Conservation (phyloP, 176 grass and related monocot genomes). For the Ananas comosus region DNA sequence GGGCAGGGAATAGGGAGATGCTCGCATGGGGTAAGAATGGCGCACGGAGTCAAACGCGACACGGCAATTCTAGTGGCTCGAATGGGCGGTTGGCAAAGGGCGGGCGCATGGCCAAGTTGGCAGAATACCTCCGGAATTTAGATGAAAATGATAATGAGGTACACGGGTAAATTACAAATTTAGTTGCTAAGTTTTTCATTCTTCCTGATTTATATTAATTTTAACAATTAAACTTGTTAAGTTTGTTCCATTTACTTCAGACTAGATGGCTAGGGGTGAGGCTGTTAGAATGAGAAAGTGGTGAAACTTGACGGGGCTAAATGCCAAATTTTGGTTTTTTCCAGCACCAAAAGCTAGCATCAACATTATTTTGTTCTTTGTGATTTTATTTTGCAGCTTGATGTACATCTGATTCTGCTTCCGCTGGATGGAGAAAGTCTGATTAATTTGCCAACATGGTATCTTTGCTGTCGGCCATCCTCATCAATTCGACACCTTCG, state of each 20-base stretch:
- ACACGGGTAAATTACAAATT: constrained; percentile 8
- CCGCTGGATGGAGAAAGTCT: constrained; percentile 41
- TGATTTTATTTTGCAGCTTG: constrained; percentile 41
- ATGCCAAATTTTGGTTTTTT: too few species aligned
- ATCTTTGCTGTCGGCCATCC: constrained; percentile 56
- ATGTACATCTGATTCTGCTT: constrained; percentile 37
- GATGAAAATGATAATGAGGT: constrained; percentile 62
- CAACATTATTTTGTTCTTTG: constrained; percentile 17
- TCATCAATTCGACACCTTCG: constrained; percentile 42
- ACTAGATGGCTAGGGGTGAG: too few species aligned
- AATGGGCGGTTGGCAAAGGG: constrained; percentile 45
- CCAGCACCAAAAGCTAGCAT: not conserved
- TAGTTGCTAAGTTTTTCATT: constrained; percentile 14
- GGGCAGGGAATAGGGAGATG: constrained; percentile 38
- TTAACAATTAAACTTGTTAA: constrained; percentile 8
- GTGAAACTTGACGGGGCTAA: too few species aligned
- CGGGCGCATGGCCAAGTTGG: constrained; percentile 49
- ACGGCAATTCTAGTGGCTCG: constrained; percentile 46
- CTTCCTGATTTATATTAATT: not conserved
- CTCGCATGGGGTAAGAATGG: constrained; percentile 86
- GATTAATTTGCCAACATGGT: constrained; percentile 45
- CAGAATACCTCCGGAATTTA: constrained; percentile 42
- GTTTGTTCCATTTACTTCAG: not conserved
- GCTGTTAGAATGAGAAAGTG: too few species aligned
- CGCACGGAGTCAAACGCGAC: constrained; percentile 60